These are phyloP conservation scores for Hypoxylon lenormandii DNA, from an alignment of 495 filamentous ascomycete species.

Conservation along the genomic window DNA sequence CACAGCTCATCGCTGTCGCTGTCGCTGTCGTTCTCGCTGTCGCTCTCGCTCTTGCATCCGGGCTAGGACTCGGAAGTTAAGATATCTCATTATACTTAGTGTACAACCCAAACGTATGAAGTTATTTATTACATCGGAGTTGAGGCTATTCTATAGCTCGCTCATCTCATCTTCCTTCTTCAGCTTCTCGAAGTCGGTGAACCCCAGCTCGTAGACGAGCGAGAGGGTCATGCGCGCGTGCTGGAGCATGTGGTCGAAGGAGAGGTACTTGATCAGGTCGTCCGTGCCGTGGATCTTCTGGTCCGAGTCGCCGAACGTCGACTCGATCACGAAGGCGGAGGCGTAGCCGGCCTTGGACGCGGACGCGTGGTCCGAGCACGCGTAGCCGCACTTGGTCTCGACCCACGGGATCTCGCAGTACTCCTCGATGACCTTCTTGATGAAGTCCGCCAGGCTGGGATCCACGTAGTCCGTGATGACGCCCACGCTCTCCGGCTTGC, in stretches of 20 bases:
- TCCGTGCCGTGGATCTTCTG: constrained; percentile 91
- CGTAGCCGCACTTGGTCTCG: constrained; percentile 95
- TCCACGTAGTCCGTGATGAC: constrained; percentile 96
- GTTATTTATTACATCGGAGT: too few species aligned
- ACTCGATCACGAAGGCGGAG: constrained; percentile 95
- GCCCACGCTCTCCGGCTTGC: constrained; percentile 84
- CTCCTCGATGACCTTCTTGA: constrained; percentile 85
- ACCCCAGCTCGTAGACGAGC: constrained; percentile 87
- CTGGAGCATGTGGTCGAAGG: constrained; percentile 97
- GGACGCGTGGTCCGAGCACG: constrained; percentile 96
- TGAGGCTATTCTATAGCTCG: constrained; percentile 43
- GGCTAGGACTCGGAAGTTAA: too few species aligned
- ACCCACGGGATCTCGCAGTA: constrained; percentile 93
- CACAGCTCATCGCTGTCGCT: too few species aligned
- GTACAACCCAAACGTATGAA: too few species aligned
- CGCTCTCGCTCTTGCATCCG: too few species aligned
- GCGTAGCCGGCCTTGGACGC: constrained; percentile 96
- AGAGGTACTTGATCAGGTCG: constrained; percentile 86
- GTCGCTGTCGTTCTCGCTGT: too few species aligned
- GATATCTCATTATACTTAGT: too few species aligned
- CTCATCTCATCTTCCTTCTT: constrained; percentile 48
- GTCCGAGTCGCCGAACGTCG: constrained; percentile 83
- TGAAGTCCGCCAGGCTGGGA: constrained; percentile 82
- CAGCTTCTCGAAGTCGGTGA: constrained; percentile 66
- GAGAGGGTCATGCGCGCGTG: constrained; percentile 92